Evolutionary conservation across 352 stramenopile species (phyloP), one percentile per base, ranked within the genome.

Genomic region (Saprolegnia diclina): DNA sequence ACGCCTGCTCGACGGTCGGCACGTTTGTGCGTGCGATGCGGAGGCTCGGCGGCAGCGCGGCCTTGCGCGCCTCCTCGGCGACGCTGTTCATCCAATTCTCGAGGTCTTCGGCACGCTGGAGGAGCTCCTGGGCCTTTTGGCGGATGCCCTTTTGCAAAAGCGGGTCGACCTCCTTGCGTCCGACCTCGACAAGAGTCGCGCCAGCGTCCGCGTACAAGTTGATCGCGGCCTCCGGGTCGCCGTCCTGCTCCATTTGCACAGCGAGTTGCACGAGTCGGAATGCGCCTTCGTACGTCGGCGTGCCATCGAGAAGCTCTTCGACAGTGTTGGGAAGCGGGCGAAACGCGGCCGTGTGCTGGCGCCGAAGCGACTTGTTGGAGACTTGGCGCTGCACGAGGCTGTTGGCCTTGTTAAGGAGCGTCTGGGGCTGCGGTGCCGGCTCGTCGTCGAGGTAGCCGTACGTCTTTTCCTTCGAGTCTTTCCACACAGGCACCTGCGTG

Each of bases 251-350:
- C 19, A 76, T 74, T 9, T 83, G 75, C 18, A 74, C 76, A n/a
- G 77, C 77, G 44, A 77, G 73, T 52, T 83, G 75, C 32, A 83
- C 79, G 42, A 83, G 65, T 5, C 77, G 77, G 56, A 83, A 83
- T 5, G 77, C 77, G 4, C 74, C 73, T 56, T 83, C 75, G 61
- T 81, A 81, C 54, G 77, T 76, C 38, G 76, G 71, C 18, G 77
- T 67, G 11, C 63, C 63, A 22, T 69, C 63, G 5, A 69, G 37
- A 6, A 69, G 38, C 40, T 69, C 63, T 45, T 69, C 63, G 11
- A 61, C 63, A 7, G 63, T 69, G 22, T 55, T 59, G n/a, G 63
- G 63, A 4, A 69, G 53, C 19, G 63, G 63, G 4, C 53, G 24
- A 10, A 61, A 24, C 19, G 48, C 21, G 4, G 63, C 53, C 21